Evolutionary conservation across 495 filamentous ascomycete species (phyloP).

Genomic region (Aspergillus diversus): DNA sequence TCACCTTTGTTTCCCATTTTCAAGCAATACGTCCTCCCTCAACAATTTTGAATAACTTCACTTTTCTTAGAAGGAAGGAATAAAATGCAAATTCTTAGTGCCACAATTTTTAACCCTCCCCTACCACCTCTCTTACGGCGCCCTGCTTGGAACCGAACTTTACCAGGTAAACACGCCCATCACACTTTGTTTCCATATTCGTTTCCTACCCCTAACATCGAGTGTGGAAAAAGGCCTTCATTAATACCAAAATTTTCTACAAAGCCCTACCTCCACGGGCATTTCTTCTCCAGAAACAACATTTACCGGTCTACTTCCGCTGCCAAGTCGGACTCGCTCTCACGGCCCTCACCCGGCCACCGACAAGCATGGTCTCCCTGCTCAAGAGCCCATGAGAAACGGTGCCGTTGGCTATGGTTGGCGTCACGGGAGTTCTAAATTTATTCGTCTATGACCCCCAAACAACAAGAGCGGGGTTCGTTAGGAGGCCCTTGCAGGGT

Average conservation of each 20-base stretch:
- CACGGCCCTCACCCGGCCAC: conserved; percentile 49
- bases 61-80: neutral
- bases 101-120: conserved; percentile 27
- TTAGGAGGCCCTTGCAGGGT: conserved; percentile 51
- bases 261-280: conserved; percentile 47
- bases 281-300: conserved; percentile 54
- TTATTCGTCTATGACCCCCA: conserved; percentile 49
- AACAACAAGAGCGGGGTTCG: conserved; percentile 47
- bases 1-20: too few relatives aligned
- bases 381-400: conserved; percentile 32
- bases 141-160: conserved; percentile 55
- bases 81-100: conserved; percentile 7
- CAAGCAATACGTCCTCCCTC: too few relatives aligned
- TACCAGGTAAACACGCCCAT: conserved; percentile 40
- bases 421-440: conserved; percentile 49
- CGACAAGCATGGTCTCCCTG: conserved; percentile 44
- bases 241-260: conserved; percentile 54
- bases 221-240: neutral
- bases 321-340: conserved; percentile 48
- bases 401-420: conserved; percentile 44
- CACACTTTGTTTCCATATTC: conserved; percentile 46
- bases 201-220: neutral
- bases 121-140: conserved; percentile 54
- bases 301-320: conserved; percentile 60
- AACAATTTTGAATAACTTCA: neutral